A percentile compares a stretch with the other conserved stretches of the same genome.
phyloP scores from a whole-genome alignment of 805 yeast genomes.

The Peterozyma xylosa region DNA sequence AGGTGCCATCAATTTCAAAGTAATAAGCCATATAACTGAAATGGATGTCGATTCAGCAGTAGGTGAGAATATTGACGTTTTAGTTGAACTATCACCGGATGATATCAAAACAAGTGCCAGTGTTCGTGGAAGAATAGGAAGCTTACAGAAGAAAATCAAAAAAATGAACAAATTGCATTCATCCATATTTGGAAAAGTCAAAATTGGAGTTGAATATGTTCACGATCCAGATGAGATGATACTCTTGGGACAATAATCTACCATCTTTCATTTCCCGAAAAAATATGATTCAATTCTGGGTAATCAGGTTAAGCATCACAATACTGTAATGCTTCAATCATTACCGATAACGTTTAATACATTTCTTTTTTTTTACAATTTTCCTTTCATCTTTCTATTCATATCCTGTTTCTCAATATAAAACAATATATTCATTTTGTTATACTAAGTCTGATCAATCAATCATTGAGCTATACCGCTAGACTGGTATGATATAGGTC shows the following conservation, averaged over 20 bases:
- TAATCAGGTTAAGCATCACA: too few relatives aligned
- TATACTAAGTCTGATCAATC: too few relatives aligned
- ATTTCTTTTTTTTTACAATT: too few relatives aligned
- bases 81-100: constrained; percentile 38
- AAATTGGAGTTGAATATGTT: constrained; percentile 37
- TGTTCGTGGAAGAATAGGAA: constrained; percentile 49
- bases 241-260: neutral
- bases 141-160: constrained; percentile 53
- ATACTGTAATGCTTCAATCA: too few relatives aligned
- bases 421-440: too few relatives aligned
- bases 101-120: constrained; percentile 53
- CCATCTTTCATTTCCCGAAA: too few relatives aligned
- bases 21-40: constrained; percentile 20
- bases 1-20: constrained; percentile 42
- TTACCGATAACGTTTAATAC: too few relatives aligned
- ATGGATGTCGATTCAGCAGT: constrained; percentile 13
- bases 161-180: constrained; percentile 38
- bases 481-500: too few relatives aligned
- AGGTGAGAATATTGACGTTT: constrained; percentile 21
- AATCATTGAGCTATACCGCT: too few relatives aligned
- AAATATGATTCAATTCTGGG: too few relatives aligned
- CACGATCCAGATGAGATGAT: constrained; percentile 8
- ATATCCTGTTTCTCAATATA: too few relatives aligned
- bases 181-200: constrained; percentile 38
- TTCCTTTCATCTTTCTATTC: too few relatives aligned